These are phyloP conservation scores for Trifolium fragiferum DNA, from an alignment of 306 rosid species.

Conservation along the genomic window DNA sequence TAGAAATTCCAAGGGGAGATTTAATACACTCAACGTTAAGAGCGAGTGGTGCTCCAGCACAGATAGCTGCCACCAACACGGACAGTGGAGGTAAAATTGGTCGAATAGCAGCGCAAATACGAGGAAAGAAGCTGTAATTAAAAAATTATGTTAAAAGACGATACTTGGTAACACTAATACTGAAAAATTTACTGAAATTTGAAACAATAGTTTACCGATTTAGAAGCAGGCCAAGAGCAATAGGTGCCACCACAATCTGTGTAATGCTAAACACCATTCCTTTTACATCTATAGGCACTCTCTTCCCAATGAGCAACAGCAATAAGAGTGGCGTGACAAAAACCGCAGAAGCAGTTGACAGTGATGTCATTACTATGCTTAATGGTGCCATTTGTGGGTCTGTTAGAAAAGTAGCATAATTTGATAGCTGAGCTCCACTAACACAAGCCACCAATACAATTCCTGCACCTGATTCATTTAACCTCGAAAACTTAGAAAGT, in stretches of 20 bases:
- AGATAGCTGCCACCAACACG: conserved; percentile 78
- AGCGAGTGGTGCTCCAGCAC: conserved; percentile 98
- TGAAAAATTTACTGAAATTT: conserved; percentile 16
- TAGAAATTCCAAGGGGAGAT: conserved; percentile 73
- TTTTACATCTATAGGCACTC: conserved; percentile 88
- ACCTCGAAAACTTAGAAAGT: conserved; percentile 46
- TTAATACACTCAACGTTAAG: conserved; percentile 73
- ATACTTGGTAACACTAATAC: conserved; percentile 29
- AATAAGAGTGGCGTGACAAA: conserved; percentile 82
- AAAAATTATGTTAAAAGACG: conserved; percentile 34
- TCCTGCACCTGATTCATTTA: conserved; percentile 79
- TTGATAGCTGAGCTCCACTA: conserved; percentile 98
- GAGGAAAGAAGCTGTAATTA: conserved; percentile 76
- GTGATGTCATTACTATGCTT: conserved; percentile 93
- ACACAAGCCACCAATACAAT: conserved; percentile 91
- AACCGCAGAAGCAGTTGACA: conserved; percentile 94
- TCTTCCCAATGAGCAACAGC: conserved; percentile 88
- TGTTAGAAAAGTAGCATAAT: conserved; percentile 86
- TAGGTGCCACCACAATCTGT: conserved; percentile 90
- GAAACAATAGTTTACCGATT: conserved; percentile 60
- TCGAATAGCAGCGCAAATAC: conserved; percentile 65
- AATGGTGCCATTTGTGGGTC: conserved; percentile 91
- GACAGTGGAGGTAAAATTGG: conserved; percentile 88
- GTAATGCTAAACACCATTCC: conserved; percentile 94
- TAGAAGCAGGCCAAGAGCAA: conserved; percentile 80